These are phyloP conservation scores for Candida nemodendra DNA, from an alignment of 805 yeast species.

Conservation along the genomic window DNA sequence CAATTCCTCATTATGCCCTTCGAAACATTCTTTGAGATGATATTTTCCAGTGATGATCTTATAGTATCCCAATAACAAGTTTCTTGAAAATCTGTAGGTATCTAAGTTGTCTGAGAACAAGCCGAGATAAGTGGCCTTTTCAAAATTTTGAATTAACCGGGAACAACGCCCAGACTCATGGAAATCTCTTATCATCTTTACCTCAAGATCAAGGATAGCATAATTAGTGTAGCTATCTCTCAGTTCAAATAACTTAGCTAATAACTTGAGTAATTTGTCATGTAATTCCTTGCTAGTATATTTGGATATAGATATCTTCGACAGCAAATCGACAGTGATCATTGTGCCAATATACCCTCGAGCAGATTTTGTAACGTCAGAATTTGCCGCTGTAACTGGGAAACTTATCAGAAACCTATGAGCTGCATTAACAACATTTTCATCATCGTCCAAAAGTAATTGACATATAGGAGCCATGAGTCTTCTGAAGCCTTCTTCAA, in stretches of 20 bases:
- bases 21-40: conserved; percentile 27
- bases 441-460: conserved; percentile 38
- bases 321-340: conserved; percentile 36
- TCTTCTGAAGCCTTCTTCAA: conserved; percentile 20
- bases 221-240: conserved; percentile 28
- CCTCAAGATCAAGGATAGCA: not conserved
- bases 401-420: conserved; percentile 36
- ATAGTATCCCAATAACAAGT: conserved; percentile 34
- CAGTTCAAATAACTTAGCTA: conserved; percentile 38
- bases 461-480: conserved; percentile 35
- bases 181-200: conserved; percentile 3
- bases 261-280: conserved; percentile 37
- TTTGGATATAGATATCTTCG: conserved; percentile 30
- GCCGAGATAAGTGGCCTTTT: conserved; percentile 50
- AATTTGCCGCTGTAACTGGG: conserved; percentile 32
- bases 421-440: conserved; percentile 34
- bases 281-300: conserved; percentile 19
- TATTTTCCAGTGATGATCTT: conserved; percentile 18
- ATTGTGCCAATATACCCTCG: conserved; percentile 39
- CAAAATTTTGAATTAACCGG: conserved; percentile 40
- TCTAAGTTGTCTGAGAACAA: conserved; percentile 52
- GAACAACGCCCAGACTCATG: conserved; percentile 31
- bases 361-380: conserved; percentile 29
- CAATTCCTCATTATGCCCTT: conserved; percentile 35
- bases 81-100: conserved; percentile 46